Conservation (phyloP, 345 rosid species). For the Angophora floribunda region DNA sequence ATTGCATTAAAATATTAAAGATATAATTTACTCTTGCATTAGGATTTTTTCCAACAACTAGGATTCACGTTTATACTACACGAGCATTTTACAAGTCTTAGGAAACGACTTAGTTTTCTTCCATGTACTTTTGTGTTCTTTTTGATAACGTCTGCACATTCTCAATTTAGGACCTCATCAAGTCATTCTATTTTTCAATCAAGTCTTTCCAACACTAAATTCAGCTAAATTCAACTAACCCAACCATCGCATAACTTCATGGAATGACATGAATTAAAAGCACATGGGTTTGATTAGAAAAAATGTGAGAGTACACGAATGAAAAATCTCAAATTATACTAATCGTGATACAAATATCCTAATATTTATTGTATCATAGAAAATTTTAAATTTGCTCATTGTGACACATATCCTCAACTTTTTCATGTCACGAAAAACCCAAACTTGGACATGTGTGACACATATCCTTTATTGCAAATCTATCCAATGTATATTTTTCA, state of each 20-base stretch:
- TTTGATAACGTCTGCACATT: fast-evolving
- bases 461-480: too few relatives aligned
- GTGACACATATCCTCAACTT: too few relatives aligned
- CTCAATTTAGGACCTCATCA: neutral
- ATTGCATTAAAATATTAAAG: neutral
- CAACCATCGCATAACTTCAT: neutral
- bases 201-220: neutral
- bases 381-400: too few relatives aligned
- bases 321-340: neutral
- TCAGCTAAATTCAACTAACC: fast-evolving
- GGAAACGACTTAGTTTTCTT: neutral
- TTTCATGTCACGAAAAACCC: too few relatives aligned
- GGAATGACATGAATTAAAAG: neutral
- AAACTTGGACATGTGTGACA: too few relatives aligned
- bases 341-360: too few relatives aligned
- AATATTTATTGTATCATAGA: too few relatives aligned
- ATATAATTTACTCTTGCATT: neutral
- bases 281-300: neutral
- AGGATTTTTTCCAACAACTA: neutral
- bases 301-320: neutral
- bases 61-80: neutral
- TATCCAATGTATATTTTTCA: too few relatives aligned
- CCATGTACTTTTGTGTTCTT: neutral
- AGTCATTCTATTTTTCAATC: neutral
- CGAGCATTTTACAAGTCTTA: neutral